Percentiles rank a stretch among this genome's conserved stretches.
Conservation (phyloP, 129 eudicot genomes). For the Flaveria bidentis region DNA sequence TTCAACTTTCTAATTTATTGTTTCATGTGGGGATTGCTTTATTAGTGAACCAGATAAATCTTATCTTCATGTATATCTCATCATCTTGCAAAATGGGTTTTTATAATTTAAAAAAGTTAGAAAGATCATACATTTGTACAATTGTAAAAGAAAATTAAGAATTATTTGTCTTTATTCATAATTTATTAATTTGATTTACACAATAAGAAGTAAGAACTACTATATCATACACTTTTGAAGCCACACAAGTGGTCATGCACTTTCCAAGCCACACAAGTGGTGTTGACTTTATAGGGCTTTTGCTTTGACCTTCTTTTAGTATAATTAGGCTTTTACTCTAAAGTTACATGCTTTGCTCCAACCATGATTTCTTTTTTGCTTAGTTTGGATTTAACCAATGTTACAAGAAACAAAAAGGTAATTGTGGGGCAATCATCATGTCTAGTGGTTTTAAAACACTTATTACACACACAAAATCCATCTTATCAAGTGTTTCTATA, state of each 20-base stretch:
- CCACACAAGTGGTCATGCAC: slow-evolving; percentile 29
- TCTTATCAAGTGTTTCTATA: slow-evolving; percentile 14
- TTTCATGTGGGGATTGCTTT: not conserved
- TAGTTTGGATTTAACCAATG: slow-evolving; percentile 26
- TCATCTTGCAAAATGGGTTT: not conserved
- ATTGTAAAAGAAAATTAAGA: no score
- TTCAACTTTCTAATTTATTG: not conserved
- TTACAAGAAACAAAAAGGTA: slow-evolving; percentile 6
- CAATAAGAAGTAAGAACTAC: slow-evolving; percentile 15
- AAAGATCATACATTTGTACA: not conserved
- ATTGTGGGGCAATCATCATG: slow-evolving; percentile 32
- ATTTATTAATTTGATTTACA: not conserved
- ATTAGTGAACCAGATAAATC: not conserved
- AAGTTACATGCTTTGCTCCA: slow-evolving; percentile 39
- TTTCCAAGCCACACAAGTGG: slow-evolving; percentile 32
- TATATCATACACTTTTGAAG: slow-evolving; percentile 20
- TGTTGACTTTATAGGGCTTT: slow-evolving; percentile 29
- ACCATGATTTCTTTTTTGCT: slow-evolving; percentile 28
- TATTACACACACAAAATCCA: slow-evolving; percentile 3
- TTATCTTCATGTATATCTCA: not conserved
- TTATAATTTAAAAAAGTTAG: not conserved
- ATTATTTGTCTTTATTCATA: no score
- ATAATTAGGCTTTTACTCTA: slow-evolving; percentile 34
- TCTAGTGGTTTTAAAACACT: slow-evolving; percentile 29
- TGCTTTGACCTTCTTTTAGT: slow-evolving; percentile 35